Percentiles rank a stretch among this genome's conserved stretches.
Evolutionary conservation across 495 filamentous ascomycete species (phyloP).

Genomic region (Thermothielavioides terrestris): DNA sequence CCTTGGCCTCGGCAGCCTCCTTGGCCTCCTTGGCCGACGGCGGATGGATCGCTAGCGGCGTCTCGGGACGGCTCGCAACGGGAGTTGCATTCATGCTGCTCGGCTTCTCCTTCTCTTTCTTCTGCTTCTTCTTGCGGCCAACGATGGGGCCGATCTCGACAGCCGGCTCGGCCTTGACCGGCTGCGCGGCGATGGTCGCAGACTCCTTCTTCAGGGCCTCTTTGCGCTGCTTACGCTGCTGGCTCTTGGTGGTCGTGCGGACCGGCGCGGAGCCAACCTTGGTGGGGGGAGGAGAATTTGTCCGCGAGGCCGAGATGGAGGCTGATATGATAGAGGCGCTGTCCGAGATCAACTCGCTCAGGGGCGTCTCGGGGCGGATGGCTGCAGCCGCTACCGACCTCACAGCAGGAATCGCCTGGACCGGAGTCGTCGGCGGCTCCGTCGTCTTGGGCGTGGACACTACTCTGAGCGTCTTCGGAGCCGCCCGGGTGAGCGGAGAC

Average conservation of each 20-base stretch:
- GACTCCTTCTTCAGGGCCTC: constrained; percentile 55
- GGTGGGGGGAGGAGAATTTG: constrained; percentile 67
- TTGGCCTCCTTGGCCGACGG: constrained; percentile 27
- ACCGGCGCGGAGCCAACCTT: constrained; percentile 72
- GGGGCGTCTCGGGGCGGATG: constrained; percentile 69
- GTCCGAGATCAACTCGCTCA: constrained; percentile 67
- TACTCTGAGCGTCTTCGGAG: constrained; percentile 56
- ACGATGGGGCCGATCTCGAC: constrained; percentile 73
- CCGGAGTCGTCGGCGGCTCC: constrained; percentile 43
- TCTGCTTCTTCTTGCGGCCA: constrained; percentile 84
- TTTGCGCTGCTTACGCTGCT: constrained; percentile 79
- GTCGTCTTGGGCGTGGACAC: constrained; percentile 64
- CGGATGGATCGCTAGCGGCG: constrained; percentile 23
- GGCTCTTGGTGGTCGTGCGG: constrained; percentile 77
- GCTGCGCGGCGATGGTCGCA: constrained; percentile 37
- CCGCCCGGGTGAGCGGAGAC: constrained; percentile 36
- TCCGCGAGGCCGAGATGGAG: constrained; percentile 63
- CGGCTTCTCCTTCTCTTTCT: constrained; percentile 52
- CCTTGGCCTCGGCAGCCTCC: constrained; percentile 23
- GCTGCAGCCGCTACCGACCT: constrained; percentile 38
- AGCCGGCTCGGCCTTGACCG: constrained; percentile 47
- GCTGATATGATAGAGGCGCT: constrained; percentile 67
- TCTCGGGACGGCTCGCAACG: constrained; percentile 31
- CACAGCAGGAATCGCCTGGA: constrained; percentile 21
- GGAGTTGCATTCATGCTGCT: constrained; percentile 20